Conservation (phyloP, 495 filamentous ascomycete genomes). For the Penicillium longicatenatum region DNA sequence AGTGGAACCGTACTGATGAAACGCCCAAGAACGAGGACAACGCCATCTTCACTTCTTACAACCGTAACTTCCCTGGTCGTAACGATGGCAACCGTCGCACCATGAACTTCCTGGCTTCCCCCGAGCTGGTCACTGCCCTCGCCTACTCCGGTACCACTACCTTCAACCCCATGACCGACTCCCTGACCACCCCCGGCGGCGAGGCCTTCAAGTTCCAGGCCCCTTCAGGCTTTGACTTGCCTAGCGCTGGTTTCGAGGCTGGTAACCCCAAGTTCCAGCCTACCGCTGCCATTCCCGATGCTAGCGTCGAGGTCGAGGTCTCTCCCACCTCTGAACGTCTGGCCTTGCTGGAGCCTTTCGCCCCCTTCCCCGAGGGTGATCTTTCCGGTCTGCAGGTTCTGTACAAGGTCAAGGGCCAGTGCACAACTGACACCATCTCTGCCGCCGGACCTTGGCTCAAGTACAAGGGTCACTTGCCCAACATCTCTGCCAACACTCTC, state of each 20-base stretch:
- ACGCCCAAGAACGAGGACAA: slow-evolving; percentile 83
- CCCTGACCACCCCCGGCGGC: slow-evolving; percentile 78
- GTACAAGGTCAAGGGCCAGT: slow-evolving; percentile 94
- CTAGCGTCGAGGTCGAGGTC: slow-evolving; percentile 61
- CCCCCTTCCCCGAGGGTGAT: slow-evolving; percentile 76
- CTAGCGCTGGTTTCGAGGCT: slow-evolving; percentile 72
- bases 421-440: slow-evolving; percentile 98
- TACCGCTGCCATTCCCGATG: slow-evolving; percentile 65
- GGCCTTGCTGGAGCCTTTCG: slow-evolving; percentile 88
- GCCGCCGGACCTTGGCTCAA: slow-evolving; percentile 97
- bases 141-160: slow-evolving; percentile 88
- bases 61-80: slow-evolving; percentile 95
- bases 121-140: slow-evolving; percentile 96
- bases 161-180: slow-evolving; percentile 95
- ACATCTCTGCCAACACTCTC: slow-evolving; percentile 94
- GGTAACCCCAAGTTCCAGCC: slow-evolving; percentile 79
- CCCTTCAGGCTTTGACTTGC: slow-evolving; percentile 77
- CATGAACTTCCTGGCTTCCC: slow-evolving; percentile 98
- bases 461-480: slow-evolving; percentile 98
- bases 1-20: slow-evolving; percentile 91
- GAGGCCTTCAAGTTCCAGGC: slow-evolving; percentile 82
- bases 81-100: slow-evolving; percentile 96
- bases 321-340: slow-evolving; percentile 85
- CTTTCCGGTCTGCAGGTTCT: slow-evolving; percentile 69
- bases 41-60: slow-evolving; percentile 95